Evolutionary conservation across 2,329 filamentous ascomycete genomes (phyloP).

Genomic region (Metarhizium sp.): DNA sequence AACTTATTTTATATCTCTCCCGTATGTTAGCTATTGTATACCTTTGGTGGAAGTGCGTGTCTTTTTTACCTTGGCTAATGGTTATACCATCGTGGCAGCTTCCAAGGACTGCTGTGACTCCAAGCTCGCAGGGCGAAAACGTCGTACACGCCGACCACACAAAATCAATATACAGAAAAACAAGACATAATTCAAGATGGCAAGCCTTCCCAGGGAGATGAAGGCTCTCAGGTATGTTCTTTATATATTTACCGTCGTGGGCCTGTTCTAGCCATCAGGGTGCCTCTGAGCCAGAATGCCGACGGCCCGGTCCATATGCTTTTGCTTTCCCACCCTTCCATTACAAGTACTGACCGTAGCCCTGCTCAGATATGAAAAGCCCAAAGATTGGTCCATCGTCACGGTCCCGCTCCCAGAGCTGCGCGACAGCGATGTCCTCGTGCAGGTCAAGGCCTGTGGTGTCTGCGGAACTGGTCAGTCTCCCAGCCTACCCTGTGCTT

Average conservation of each 20-base stretch:
- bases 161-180: background rate
- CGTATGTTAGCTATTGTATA: background rate
- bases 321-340: too few relatives aligned
- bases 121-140: background rate
- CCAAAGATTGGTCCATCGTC: constrained; percentile 50
- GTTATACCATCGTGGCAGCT: too few relatives aligned
- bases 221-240: constrained; percentile 49
- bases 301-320: background rate
- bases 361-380: constrained; percentile 46
- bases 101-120: too few relatives aligned
- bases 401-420: constrained; percentile 52
- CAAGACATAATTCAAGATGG: constrained; percentile 14
- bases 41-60: background rate
- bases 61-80: background rate
- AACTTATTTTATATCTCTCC: background rate
- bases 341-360: background rate
- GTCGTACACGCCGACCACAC: background rate
- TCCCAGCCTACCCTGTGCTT: background rate
- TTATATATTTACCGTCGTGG: constrained; percentile 5
- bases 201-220: constrained; percentile 42
- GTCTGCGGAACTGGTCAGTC: constrained; percentile 47
- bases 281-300: constrained; percentile 2
- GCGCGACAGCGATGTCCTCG: constrained; percentile 49
- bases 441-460: constrained; percentile 60
- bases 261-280: constrained; percentile 13